Percentiles rank a stretch among this genome's conserved stretches.
Evolutionary conservation across 495 filamentous ascomycete species (phyloP).

Genomic region (Cryomyces minteri): DNA sequence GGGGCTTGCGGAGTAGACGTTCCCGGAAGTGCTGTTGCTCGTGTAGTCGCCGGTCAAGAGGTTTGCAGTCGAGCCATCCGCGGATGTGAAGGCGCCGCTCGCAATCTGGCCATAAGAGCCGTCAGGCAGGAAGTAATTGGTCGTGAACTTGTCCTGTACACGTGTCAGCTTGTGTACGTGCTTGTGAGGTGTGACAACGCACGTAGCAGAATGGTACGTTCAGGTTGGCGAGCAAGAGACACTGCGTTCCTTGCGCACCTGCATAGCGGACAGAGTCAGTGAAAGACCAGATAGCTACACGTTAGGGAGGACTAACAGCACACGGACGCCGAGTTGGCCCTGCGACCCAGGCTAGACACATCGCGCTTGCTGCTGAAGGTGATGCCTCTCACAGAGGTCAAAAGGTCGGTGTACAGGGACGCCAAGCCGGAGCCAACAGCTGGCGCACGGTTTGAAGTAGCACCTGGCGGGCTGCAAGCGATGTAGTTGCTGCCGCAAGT

Average conservation of each 20-base stretch:
- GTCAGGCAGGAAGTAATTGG: constrained; percentile 23
- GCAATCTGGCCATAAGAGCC: constrained; percentile 21
- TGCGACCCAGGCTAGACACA: background rate
- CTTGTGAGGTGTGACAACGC: background rate
- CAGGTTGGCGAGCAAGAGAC: constrained; percentile 12
- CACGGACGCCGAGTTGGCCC: background rate
- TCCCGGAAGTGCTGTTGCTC: background rate
- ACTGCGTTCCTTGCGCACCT: constrained; percentile 9
- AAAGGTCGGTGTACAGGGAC: constrained; percentile 11
- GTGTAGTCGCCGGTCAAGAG: constrained; percentile 21
- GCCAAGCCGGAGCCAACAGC: constrained; percentile 11
- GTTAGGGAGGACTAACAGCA: background rate
- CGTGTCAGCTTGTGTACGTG: constrained; percentile 7
- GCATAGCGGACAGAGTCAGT: too few relatives aligned
- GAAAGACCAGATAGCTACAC: background rate
- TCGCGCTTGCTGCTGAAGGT: constrained; percentile 6
- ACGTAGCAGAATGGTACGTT: constrained; percentile 21
- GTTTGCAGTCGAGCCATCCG: constrained; percentile 16
- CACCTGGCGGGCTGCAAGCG: constrained; percentile 10
- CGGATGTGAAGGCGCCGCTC: constrained; percentile 16
- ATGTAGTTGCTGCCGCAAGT: too few relatives aligned
- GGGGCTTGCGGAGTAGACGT: background rate
- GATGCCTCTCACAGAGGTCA: constrained; percentile 14
- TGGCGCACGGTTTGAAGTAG: constrained; percentile 11
- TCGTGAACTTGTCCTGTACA: constrained; percentile 23